Conservation (phyloP, 208 protist species). For the Strigomonas galati region DNA sequence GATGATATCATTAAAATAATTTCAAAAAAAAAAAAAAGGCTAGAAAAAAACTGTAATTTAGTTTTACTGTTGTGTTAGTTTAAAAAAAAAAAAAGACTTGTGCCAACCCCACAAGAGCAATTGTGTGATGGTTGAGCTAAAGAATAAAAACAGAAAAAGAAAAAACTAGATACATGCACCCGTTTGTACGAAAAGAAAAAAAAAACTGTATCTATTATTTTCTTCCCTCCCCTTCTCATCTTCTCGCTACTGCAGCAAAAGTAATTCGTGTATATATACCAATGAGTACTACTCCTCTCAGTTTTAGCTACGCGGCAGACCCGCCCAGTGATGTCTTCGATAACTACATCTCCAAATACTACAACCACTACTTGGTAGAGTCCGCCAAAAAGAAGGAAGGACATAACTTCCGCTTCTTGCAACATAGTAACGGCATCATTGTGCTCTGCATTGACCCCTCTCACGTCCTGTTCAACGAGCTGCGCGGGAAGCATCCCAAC, state of each 20-base stretch:
- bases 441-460: slow-evolving; percentile 74
- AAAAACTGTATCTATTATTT: neutral
- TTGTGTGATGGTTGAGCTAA: neutral
- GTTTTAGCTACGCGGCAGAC: neutral
- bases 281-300: neutral
- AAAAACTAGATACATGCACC: slow-evolving; percentile 18
- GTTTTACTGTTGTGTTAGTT: slow-evolving; percentile 16
- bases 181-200: slow-evolving; percentile 4
- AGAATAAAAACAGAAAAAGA: slow-evolving; percentile 2
- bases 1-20: neutral
- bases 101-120: neutral
- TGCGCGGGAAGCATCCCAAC: slow-evolving; percentile 6
- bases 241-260: slow-evolving; percentile 6
- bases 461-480: slow-evolving; percentile 33
- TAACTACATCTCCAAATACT: slow-evolving; percentile 80
- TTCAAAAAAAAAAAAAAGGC: neutral
- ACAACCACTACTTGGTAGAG: slow-evolving; percentile 64
- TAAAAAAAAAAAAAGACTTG: slow-evolving; percentile 3
- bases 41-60: slow-evolving; percentile 4
- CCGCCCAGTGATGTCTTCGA: slow-evolving; percentile 56
- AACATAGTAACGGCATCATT: slow-evolving; percentile 85
- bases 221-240: slow-evolving; percentile 5
- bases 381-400: slow-evolving; percentile 57
- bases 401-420: slow-evolving; percentile 73
- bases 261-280: neutral